phyloP scores from a whole-genome alignment of 805 yeast genomes.

The Naumovozyma dairenensis region DNA sequence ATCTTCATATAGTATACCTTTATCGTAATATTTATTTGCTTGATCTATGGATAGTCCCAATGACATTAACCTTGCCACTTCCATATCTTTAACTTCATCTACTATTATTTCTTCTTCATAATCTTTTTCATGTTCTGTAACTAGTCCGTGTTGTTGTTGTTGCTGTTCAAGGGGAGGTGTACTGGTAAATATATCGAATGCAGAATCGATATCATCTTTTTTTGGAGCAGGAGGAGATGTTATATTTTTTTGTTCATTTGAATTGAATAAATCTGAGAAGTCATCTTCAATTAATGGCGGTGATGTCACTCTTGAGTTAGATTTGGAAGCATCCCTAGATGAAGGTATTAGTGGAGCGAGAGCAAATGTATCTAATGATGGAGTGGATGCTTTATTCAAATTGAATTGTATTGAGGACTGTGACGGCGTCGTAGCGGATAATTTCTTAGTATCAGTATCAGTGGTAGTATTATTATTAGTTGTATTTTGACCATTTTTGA shows the following conservation, averaged over 20 bases:
- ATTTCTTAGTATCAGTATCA: background rate
- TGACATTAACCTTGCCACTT: constrained; percentile 28
- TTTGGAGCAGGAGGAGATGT: background rate
- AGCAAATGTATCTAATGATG: background rate
- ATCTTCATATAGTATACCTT: constrained; percentile 21
- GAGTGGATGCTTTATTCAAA: too few species aligned
- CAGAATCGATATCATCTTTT: constrained; percentile 16
- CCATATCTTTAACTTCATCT: constrained; percentile 29
- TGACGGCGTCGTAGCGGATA: constrained; percentile 1
- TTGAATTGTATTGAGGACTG: too few species aligned
- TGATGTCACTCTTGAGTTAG: background rate
- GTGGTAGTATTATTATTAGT: background rate
- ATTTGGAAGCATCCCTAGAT: background rate
- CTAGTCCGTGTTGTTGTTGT: background rate
- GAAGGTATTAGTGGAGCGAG: background rate
- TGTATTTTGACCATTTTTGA: constrained; percentile 12
- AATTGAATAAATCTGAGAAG: too few species aligned
- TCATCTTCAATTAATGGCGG: background rate
- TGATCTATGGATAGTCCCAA: constrained; percentile 18
- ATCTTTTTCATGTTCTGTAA: background rate
- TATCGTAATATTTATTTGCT: constrained; percentile 17
- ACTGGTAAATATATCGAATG: constrained; percentile 13
- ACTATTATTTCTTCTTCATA: constrained; percentile 10
- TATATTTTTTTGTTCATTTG: too few species aligned
- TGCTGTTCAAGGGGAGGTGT: background rate